These are phyloP conservation scores for Fusarium udum DNA, from an alignment of 2,329 filamentous ascomycete genomes.

Conservation along the genomic window DNA sequence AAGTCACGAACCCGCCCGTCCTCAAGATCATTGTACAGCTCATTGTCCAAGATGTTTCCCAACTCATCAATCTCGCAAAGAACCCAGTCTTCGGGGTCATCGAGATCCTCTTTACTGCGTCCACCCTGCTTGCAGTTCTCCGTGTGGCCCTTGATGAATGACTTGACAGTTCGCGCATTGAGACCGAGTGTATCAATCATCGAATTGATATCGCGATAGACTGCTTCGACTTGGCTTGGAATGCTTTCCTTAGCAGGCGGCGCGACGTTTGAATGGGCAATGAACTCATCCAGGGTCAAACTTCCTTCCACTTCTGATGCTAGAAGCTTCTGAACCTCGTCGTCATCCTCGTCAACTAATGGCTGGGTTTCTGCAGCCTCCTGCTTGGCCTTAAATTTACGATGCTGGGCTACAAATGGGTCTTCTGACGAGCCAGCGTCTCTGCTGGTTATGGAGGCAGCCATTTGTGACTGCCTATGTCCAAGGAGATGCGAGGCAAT, in stretches of 20 bases:
- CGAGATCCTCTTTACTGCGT: slow-evolving; percentile 73
- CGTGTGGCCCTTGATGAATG: slow-evolving; percentile 74
- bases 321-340: slow-evolving; percentile 71
- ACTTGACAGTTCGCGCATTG: slow-evolving; percentile 75
- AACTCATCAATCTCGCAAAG: slow-evolving; percentile 80
- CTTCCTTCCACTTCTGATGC: slow-evolving; percentile 69
- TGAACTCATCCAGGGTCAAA: slow-evolving; percentile 71
- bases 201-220: slow-evolving; percentile 85
- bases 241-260: slow-evolving; percentile 65
- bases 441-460: slow-evolving; percentile 53
- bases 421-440: slow-evolving; percentile 53
- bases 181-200: slow-evolving; percentile 95
- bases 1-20: slow-evolving; percentile 74
- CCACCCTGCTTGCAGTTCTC: slow-evolving; percentile 62
- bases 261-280: slow-evolving; percentile 67
- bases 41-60: slow-evolving; percentile 67
- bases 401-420: slow-evolving; percentile 60
- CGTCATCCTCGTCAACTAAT: slow-evolving; percentile 75
- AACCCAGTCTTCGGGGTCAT: slow-evolving; percentile 74
- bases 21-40: slow-evolving; percentile 72
- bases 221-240: slow-evolving; percentile 70
- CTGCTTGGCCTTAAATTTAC: slow-evolving; percentile 62
- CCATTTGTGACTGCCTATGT: slow-evolving; percentile 50
- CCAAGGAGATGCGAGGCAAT: slow-evolving; percentile 65
- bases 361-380: slow-evolving; percentile 66